These are phyloP conservation scores for Thelonectria rubi DNA, from an alignment of 2,329 filamentous ascomycete species.

Conservation along the genomic window DNA sequence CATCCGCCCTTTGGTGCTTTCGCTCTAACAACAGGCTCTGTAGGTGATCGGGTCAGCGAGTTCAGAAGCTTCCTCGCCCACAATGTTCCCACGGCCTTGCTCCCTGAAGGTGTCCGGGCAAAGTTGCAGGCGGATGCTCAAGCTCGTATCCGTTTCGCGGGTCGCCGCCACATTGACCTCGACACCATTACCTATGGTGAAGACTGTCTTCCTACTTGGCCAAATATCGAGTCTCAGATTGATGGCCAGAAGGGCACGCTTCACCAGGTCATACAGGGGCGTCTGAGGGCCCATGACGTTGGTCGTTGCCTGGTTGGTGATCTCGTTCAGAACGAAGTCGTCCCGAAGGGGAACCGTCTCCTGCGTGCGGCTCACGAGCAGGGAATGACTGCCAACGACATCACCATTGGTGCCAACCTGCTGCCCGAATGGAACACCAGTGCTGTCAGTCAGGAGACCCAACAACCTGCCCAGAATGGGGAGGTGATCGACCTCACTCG, in stretches of 20 bases:
- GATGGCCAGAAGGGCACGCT: slow-evolving; percentile 39
- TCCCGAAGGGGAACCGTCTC: slow-evolving; percentile 40
- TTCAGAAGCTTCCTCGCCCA: neutral
- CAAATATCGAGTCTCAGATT: neutral
- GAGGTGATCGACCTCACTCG: slow-evolving; percentile 4
- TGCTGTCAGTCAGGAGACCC: neutral
- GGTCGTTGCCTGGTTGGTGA: slow-evolving; percentile 35
- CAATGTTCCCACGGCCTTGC: no score
- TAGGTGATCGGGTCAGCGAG: neutral
- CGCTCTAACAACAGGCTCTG: neutral
- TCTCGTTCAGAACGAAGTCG: slow-evolving; percentile 34
- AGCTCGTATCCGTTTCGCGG: no score
- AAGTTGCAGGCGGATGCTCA: no score
- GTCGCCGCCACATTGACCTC: no score
- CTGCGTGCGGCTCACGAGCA: slow-evolving; percentile 38
- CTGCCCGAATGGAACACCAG: slow-evolving; percentile 43
- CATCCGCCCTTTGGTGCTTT: neutral
- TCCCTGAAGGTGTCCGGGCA: no score
- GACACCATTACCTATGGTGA: no score
- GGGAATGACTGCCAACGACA: slow-evolving; percentile 31
- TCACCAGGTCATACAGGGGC: slow-evolving; percentile 40
- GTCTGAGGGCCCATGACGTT: slow-evolving; percentile 31
- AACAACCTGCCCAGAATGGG: neutral
- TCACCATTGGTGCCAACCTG: slow-evolving; percentile 41
- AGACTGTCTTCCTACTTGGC: no score